A percentile compares a stretch with the other conserved stretches of the same genome.
These are phyloP conservation scores for Scutellaria baicalensis DNA, from an alignment of 257 asterid species.

Conservation along the genomic window DNA sequence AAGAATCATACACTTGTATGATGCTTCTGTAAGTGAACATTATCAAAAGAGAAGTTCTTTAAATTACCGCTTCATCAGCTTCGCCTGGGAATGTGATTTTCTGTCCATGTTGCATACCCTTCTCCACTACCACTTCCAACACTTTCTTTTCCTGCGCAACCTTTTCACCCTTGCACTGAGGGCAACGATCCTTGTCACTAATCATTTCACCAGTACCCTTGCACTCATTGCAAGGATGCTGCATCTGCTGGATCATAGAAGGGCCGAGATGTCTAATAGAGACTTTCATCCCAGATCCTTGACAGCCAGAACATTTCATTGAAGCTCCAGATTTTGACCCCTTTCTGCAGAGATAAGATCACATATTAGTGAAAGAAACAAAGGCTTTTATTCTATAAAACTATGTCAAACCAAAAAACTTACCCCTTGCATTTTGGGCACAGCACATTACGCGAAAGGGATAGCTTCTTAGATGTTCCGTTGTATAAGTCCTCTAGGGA, in stretches of 20 bases:
- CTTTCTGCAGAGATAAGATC: slow-evolving; percentile 40
- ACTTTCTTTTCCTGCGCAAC: slow-evolving; percentile 84
- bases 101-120: slow-evolving; percentile 95
- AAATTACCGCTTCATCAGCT: slow-evolving; percentile 85
- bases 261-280: slow-evolving; percentile 87
- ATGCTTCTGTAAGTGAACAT: background rate
- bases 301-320: slow-evolving; percentile 75
- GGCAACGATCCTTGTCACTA: slow-evolving; percentile 70
- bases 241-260: slow-evolving; percentile 97
- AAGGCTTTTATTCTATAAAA: background rate
- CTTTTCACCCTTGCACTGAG: slow-evolving; percentile 87
- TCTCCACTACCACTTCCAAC: slow-evolving; percentile 85
- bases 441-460: slow-evolving; percentile 78
- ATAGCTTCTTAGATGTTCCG: slow-evolving; percentile 84
- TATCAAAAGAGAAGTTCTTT: background rate
- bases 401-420: slow-evolving; percentile 2
- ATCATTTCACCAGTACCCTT: slow-evolving; percentile 92
- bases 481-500: slow-evolving; percentile 78
- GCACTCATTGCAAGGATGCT: slow-evolving; percentile 87
- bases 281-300: slow-evolving; percentile 90
- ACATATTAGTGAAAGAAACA: background rate
- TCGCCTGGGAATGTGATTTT: slow-evolving; percentile 88
- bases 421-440: slow-evolving; percentile 90
- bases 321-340: slow-evolving; percentile 98
- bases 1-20: background rate